Percentiles rank a stretch among this genome's conserved stretches.
Conservation (phyloP, 108 stramenopile genomes). For the Tribonema minus region DNA sequence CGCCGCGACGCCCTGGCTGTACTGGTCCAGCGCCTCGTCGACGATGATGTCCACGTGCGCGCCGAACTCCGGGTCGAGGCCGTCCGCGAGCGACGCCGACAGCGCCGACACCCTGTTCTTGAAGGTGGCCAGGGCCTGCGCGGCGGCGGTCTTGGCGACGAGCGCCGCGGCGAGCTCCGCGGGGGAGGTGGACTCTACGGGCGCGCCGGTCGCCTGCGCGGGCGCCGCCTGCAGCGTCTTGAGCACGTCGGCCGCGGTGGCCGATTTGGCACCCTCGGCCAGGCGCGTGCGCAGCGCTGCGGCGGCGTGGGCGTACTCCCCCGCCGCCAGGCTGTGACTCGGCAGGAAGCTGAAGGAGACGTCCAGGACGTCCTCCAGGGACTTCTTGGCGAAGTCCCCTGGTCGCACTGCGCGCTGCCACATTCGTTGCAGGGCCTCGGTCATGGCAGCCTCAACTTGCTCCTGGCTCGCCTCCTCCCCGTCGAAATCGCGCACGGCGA, state of each 20-base stretch:
- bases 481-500: too few relatives aligned
- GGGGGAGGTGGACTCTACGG: neutral
- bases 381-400: neutral
- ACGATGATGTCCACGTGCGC: conserved; percentile 7
- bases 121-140: conserved; percentile 8
- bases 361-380: conserved; percentile 16
- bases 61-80: conserved; percentile 25
- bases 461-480: too few relatives aligned
- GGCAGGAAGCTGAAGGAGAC: conserved; percentile 19
- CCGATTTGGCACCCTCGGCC: too few relatives aligned
- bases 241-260: too few relatives aligned
- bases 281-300: too few relatives aligned
- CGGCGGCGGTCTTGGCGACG: conserved; percentile 3
- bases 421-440: too few relatives aligned
- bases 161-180: neutral
- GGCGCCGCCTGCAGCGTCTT: too few relatives aligned
- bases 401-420: too few relatives aligned
- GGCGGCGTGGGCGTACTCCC: too few relatives aligned
- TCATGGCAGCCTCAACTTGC: too few relatives aligned
- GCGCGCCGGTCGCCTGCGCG: too few relatives aligned
- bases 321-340: conserved; percentile 29
- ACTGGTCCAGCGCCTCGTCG: conserved; percentile 16
- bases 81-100: neutral
- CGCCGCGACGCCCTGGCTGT: neutral
- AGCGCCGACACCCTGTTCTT: neutral